A percentile compares a stretch with the other conserved stretches of the same genome.
Conservation (phyloP, 805 yeast species). For the Yamadazyma kitorensis region DNA sequence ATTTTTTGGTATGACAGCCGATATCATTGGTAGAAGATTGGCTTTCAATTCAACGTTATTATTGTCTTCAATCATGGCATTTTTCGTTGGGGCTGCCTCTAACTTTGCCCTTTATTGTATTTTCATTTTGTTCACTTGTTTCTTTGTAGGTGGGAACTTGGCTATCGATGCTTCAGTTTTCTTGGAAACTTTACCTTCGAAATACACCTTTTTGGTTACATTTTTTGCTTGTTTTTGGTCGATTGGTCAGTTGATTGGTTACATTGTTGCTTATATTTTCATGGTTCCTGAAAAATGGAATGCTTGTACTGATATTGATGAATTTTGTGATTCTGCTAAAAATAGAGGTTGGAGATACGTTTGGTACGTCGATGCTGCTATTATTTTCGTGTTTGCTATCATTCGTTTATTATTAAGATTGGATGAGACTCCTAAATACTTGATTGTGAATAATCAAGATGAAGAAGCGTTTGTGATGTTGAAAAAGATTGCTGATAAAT, state of each 20-base stretch:
- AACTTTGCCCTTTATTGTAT: constrained; percentile 24
- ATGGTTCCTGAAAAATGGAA: constrained; percentile 37
- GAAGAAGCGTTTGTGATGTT: constrained; percentile 45
- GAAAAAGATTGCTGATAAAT: constrained; percentile 41
- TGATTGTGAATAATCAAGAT: constrained; percentile 50
- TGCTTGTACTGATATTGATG: constrained; percentile 33
- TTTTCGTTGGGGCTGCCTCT: constrained; percentile 25
- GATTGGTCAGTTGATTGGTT: constrained; percentile 54
- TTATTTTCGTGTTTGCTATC: constrained; percentile 39
- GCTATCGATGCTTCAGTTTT: constrained; percentile 28
- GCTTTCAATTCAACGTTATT: constrained; percentile 41
- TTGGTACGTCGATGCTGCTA: constrained; percentile 45
- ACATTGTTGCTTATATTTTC: constrained; percentile 52
- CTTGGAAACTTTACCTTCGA: constrained; percentile 25
- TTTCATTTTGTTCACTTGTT: constrained; percentile 20
- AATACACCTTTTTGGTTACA: constrained; percentile 23
- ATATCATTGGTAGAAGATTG: constrained; percentile 50
- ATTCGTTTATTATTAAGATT: constrained; percentile 31
- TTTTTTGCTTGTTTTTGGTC: constrained; percentile 57
- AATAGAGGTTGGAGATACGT: constrained; percentile 66
- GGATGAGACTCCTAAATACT: constrained; percentile 57
- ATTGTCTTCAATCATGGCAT: constrained; percentile 20
- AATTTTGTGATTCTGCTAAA: constrained; percentile 40
- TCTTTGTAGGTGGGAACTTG: constrained; percentile 28
- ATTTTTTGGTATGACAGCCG: constrained; percentile 56